Conservation (phyloP, 2,329 filamentous ascomycete species). For the Colletotrichum sp. region DNA sequence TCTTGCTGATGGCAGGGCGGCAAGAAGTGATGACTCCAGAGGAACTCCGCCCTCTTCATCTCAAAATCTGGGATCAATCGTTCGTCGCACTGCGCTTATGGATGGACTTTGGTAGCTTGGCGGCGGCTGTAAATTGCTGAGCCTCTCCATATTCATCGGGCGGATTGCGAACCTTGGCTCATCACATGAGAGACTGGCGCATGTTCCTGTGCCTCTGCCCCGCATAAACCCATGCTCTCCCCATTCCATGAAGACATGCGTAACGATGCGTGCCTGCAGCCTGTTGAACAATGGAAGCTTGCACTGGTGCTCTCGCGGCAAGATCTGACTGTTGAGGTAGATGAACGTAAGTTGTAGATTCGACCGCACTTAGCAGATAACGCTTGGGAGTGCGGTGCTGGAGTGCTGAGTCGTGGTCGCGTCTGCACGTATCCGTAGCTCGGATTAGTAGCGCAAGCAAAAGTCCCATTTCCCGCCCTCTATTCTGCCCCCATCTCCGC, state of each 20-base stretch:
- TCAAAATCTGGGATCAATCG: neutral
- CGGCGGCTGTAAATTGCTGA: neutral
- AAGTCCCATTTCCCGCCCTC: neutral
- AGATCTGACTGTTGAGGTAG: neutral
- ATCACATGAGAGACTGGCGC: neutral
- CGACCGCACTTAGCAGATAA: neutral
- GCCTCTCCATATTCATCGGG: neutral
- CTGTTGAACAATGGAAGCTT: neutral
- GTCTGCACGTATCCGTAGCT: neutral
- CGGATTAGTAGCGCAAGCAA: neutral
- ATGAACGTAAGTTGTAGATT: neutral
- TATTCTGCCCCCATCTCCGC: neutral
- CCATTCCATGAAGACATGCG: neutral
- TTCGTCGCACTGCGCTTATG: neutral
- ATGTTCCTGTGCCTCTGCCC: neutral
- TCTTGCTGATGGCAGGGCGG: neutral
- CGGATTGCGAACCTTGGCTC: neutral
- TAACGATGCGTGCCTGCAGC: neutral
- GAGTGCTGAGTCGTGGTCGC: neutral
- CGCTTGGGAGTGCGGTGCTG: neutral
- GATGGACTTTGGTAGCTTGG: neutral
- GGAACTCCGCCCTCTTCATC: neutral
- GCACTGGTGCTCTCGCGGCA: neutral
- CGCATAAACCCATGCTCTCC: neutral
- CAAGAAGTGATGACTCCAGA: neutral